Base-by-base conservation (phyloP, 768 basidiomycete genomes). In the Tulasnella sp. region DNA sequence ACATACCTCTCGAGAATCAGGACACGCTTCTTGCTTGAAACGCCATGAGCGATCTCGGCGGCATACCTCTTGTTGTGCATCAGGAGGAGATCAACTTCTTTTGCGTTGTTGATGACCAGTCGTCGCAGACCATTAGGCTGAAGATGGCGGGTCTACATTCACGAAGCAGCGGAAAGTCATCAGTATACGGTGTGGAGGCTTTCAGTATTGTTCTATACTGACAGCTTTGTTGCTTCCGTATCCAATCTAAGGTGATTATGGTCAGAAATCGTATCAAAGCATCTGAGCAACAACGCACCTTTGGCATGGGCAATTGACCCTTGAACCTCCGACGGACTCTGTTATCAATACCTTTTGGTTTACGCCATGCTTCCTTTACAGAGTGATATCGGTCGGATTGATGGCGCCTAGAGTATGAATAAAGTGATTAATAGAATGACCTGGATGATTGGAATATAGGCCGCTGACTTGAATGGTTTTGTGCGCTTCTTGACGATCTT, bases 321-420 rank as follows among this genome's bases (percentile, higher is more conserved):
- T 90, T 95, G 76, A 89, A 90, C 63, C 86, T 81, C 60, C 87
- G 79, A 66, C 90, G 76, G 62, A 95, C 92, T 63, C 92, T 81
- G 81, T 98, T 98, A 68, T 98, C 93, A 62, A 96, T 98, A 88
- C 93, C 95, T 81, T 98, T 99, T 60, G 95, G 95, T 75, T 99
- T 99, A 68, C 95, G 78, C 95, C 95, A 99, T 75, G 87, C 75
- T 74, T 95, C 91, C 77, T 93, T 93, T 60, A 98, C 91, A 59
- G 83, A 72, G 67, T 87, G 79, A 75, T 95, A 98, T 65, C 93
- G 85, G 72, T 98, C 93, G 44, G 90, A 93, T 71, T 98, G 93
- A 70, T 98, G 93, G 70, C 93, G 88, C 77, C 87, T 89, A 65
- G 27, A 47, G 53, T 29, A 37, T 16, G 28, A n/a, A 33, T 5